Evolutionary conservation across 768 basidiomycete species (phyloP).

Genomic region (Punctularia strigosozonata): DNA sequence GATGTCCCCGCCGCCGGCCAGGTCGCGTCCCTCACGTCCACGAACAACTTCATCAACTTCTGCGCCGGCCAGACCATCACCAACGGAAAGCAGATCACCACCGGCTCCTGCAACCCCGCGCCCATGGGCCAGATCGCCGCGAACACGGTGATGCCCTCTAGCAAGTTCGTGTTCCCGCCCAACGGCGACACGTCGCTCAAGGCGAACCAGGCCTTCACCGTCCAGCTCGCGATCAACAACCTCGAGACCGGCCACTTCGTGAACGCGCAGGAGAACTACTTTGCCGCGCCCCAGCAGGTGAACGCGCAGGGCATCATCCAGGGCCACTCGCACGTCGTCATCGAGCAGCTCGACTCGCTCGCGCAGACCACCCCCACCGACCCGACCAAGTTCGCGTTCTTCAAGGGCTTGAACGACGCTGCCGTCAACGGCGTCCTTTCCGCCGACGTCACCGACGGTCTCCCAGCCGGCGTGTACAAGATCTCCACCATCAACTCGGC

Average conservation of each 20-base stretch:
- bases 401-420: slow-evolving; percentile 38
- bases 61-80: slow-evolving; percentile 46
- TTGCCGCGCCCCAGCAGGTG: slow-evolving; percentile 41
- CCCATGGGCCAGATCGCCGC: slow-evolving; percentile 50
- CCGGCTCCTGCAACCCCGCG: slow-evolving; percentile 48
- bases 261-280: slow-evolving; percentile 40
- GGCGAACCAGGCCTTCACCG: slow-evolving; percentile 38
- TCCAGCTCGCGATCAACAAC: slow-evolving; percentile 33
- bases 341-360: slow-evolving; percentile 38
- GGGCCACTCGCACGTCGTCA: slow-evolving; percentile 54
- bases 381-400: slow-evolving; percentile 44
- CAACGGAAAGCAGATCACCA: slow-evolving; percentile 40
- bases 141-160: slow-evolving; percentile 35
- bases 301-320: slow-evolving; percentile 36
- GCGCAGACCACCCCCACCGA: slow-evolving; percentile 36
- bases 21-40: slow-evolving; percentile 44
- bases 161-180: slow-evolving; percentile 37
- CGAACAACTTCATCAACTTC: slow-evolving; percentile 68
- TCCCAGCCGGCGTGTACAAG: slow-evolving; percentile 40
- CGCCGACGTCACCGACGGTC: slow-evolving; percentile 36
- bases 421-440: slow-evolving; percentile 33
- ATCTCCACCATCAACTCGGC: slow-evolving; percentile 30
- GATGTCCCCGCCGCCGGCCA: slow-evolving; percentile 27
- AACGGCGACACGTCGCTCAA: slow-evolving; percentile 34
- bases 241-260: slow-evolving; percentile 46